Evolutionary conservation across 495 filamentous ascomycete genomes (phyloP).

Genomic region (Penicillium roqueforti): DNA sequence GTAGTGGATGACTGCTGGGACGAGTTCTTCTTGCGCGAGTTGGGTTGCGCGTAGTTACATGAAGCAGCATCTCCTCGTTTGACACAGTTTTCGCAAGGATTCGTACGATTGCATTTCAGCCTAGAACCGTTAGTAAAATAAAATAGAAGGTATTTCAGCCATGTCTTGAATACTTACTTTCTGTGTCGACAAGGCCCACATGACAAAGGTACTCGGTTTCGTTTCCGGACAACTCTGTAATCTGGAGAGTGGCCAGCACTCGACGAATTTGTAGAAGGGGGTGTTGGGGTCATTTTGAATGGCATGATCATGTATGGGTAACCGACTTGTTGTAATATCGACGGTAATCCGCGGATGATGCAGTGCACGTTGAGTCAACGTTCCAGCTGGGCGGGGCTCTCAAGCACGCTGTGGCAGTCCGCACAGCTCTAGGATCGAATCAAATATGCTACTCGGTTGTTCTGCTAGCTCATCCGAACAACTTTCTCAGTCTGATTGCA

Average conservation of each 20-base stretch:
- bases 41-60: constrained; percentile 84
- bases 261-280: constrained; percentile 80
- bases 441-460: not conserved
- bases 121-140: constrained; percentile 41
- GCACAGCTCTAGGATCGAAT: not conserved
- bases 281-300: constrained; percentile 70
- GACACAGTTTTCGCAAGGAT: constrained; percentile 93
- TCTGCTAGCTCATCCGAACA: not conserved
- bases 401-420: not conserved
- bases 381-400: not conserved
- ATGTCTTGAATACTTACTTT: constrained; percentile 63
- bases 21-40: constrained; percentile 70
- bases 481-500: not conserved
- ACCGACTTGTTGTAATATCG: not conserved
- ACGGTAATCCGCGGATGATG: too few species aligned
- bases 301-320: not conserved
- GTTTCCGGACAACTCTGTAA: constrained; percentile 85
- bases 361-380: not conserved
- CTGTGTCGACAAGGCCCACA: constrained; percentile 90
- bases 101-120: constrained; percentile 88
- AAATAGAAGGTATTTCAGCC: constrained; percentile 10
- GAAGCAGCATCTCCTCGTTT: constrained; percentile 79
- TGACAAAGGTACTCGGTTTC: constrained; percentile 90
- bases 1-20: constrained; percentile 55
- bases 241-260: constrained; percentile 78